A percentile compares a stretch with the other conserved stretches of the same genome.
phyloP scores from a whole-genome alignment of 306 rosid genomes.

The Acacia crassicarpa region DNA sequence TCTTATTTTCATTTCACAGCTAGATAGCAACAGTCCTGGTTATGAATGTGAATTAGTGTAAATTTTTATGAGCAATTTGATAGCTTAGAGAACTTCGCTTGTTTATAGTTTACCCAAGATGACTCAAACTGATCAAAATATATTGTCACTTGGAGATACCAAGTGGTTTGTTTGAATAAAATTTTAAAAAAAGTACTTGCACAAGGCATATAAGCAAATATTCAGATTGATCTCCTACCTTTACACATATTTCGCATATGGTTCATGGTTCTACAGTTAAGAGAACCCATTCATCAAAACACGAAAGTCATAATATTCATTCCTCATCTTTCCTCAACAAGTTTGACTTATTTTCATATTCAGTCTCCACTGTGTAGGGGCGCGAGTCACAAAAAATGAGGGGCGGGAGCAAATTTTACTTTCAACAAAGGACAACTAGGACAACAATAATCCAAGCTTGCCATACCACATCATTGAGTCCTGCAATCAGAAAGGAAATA shows the following conservation, averaged over 20 bases:
- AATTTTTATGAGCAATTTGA: no score
- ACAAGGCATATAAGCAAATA: neutral
- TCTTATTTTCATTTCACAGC: no score
- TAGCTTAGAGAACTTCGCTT: neutral
- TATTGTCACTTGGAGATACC: neutral
- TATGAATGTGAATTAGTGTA: no score
- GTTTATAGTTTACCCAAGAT: no score
- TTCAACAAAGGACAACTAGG: constrained; percentile 3
- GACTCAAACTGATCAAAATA: neutral
- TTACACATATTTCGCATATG: neutral
- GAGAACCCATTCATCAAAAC: neutral
- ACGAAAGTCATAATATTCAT: constrained; percentile 14
- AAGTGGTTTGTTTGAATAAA: neutral
- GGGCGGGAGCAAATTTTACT: neutral
- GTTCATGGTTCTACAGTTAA: constrained; percentile 8
- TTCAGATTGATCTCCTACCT: constrained; percentile 15
- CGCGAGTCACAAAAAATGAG: neutral
- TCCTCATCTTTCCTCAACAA: neutral
- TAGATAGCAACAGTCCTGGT: no score
- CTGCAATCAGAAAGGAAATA: constrained; percentile 37
- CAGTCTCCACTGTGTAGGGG: constrained; percentile 1
- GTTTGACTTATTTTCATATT: neutral
- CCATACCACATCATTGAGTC: constrained; percentile 7
- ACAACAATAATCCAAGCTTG: constrained; percentile 29
- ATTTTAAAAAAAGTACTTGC: neutral